phyloP scores from a whole-genome alignment of 805 yeast species.

The Candida boleticola region DNA sequence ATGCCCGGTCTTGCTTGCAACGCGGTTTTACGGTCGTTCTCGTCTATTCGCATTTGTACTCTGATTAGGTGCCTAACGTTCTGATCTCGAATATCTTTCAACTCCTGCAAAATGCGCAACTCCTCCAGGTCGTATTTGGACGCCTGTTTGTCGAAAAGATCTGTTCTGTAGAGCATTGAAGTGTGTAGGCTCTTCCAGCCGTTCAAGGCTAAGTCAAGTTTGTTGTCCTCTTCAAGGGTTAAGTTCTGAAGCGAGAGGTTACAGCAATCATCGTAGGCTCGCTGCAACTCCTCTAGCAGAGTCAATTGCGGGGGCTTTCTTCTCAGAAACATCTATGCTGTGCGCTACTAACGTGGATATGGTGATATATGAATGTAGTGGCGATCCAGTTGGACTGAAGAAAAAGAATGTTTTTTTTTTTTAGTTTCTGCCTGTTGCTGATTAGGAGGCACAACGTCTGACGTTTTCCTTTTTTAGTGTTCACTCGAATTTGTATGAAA shows the following conservation, averaged over 20 bases:
- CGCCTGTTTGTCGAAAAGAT: slow-evolving; percentile 46
- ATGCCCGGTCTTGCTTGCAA: slow-evolving; percentile 10
- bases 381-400: too few relatives aligned
- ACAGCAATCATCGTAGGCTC: slow-evolving; percentile 61
- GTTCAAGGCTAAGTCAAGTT: slow-evolving; percentile 53
- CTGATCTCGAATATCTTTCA: slow-evolving; percentile 39
- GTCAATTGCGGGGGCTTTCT: slow-evolving; percentile 58
- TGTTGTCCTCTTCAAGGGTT: slow-evolving; percentile 54
- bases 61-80: slow-evolving; percentile 42
- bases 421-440: too few relatives aligned
- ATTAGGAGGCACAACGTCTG: too few relatives aligned
- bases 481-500: too few relatives aligned
- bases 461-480: too few relatives aligned
- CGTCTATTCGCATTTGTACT: slow-evolving; percentile 40
- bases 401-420: too few relatives aligned
- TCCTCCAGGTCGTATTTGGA: slow-evolving; percentile 26
- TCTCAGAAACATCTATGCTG: slow-evolving; percentile 53
- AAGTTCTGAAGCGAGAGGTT: slow-evolving; percentile 56
- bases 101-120: slow-evolving; percentile 24
- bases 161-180: slow-evolving; percentile 54
- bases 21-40: slow-evolving; percentile 20
- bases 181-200: slow-evolving; percentile 79
- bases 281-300: slow-evolving; percentile 52
- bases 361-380: too few relatives aligned
- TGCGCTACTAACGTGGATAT: too few relatives aligned